Conservation (phyloP, 2,329 filamentous ascomycete species). For the Exutisphaerella laricina region DNA sequence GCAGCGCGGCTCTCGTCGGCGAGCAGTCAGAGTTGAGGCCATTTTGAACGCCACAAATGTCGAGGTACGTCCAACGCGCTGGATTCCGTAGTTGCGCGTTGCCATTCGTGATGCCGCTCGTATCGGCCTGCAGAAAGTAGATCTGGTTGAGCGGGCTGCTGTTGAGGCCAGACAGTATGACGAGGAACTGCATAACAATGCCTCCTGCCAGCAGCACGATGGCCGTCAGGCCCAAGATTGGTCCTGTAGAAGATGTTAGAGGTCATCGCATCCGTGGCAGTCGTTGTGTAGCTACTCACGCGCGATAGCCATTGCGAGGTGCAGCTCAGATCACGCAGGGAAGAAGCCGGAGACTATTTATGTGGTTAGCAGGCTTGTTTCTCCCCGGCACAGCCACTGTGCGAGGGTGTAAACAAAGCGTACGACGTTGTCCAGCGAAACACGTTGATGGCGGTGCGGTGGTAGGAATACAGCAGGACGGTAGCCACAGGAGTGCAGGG, state of each 20-base stretch:
- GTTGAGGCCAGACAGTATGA: conserved; percentile 57
- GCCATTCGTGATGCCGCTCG: conserved; percentile 59
- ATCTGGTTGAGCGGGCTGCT: conserved; percentile 61
- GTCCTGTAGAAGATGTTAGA: conserved; percentile 41
- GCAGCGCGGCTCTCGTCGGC: conserved; percentile 55
- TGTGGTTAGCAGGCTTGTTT: conserved; percentile 1
- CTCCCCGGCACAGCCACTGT: not conserved
- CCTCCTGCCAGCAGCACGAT: conserved; percentile 58
- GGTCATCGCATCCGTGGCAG: not conserved
- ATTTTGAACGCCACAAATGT: conserved; percentile 61
- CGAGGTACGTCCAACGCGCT: conserved; percentile 89
- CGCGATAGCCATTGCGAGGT: conserved; percentile 17
- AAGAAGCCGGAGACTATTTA: conserved; percentile 7
- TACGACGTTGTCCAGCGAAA: conserved; percentile 4
- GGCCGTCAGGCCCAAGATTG: conserved; percentile 51
- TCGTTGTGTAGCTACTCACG: conserved; percentile 13
- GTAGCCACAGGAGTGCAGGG: not conserved
- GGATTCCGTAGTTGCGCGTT: conserved; percentile 51
- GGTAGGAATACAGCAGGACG: conserved; percentile 1
- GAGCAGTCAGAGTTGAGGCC: conserved; percentile 59
- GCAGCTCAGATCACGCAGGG: conserved; percentile 5
- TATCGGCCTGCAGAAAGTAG: conserved; percentile 81
- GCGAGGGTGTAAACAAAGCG: conserved; percentile 2
- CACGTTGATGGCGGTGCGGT: not conserved
- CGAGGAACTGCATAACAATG: conserved; percentile 60